These are phyloP conservation scores for Sistotremastrum suecicum DNA, from an alignment of 768 basidiomycete species.

Conservation along the genomic window DNA sequence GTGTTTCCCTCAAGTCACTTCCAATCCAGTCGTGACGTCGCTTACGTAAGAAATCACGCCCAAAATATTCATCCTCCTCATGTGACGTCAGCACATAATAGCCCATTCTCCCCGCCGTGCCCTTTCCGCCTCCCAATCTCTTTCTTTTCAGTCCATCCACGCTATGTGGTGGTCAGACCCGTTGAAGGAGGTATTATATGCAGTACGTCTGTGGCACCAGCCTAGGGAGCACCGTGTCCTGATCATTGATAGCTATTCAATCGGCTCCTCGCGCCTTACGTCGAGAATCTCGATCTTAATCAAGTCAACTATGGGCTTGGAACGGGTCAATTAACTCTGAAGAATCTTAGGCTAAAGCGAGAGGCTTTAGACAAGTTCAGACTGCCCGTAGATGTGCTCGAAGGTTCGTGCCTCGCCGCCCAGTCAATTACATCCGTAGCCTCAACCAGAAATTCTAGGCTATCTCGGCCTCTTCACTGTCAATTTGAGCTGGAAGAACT, in stretches of 20 bases:
- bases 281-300: constrained; percentile 89
- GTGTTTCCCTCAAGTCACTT: not conserved
- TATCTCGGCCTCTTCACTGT: constrained; percentile 78
- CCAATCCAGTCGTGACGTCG: not conserved
- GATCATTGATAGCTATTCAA: constrained; percentile 51
- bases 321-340: constrained; percentile 62
- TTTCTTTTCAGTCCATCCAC: not conserved
- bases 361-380: constrained; percentile 91
- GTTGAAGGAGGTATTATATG: constrained; percentile 70
- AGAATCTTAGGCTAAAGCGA: constrained; percentile 78
- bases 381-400: constrained; percentile 86
- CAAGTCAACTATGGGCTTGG: constrained; percentile 90
- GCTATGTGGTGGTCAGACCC: constrained; percentile 81
- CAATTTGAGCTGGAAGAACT: constrained; percentile 79
- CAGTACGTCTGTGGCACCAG: constrained; percentile 31
- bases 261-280: constrained; percentile 85
- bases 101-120: no score
- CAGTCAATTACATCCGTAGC: not conserved
- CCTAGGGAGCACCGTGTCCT: not conserved
- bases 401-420: constrained; percentile 41
- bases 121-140: no score
- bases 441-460: constrained; percentile 27
- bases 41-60: not conserved
- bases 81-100: not conserved
- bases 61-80: not conserved